Evolutionary conservation across 2,329 filamentous ascomycete genomes (phyloP), one percentile per base, ranked within the genome.

Genomic region (Penicillium sp.): DNA sequence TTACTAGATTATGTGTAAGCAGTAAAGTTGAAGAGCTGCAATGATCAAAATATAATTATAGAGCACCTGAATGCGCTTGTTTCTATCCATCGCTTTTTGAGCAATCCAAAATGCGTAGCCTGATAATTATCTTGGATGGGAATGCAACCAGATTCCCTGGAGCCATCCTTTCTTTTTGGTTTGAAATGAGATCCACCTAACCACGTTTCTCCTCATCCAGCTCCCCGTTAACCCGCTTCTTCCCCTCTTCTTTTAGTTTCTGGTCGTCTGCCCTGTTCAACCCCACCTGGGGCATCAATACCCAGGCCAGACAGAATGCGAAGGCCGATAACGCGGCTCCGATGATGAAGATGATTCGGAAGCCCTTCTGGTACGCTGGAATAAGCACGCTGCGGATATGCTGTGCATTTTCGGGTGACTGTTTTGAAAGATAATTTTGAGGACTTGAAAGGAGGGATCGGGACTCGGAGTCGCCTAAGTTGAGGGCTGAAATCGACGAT

Each of bases 281-380:
- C 4, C 44, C 48, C 16, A 73, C 57, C 50, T 77, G 74, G 11
- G 75, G 74, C 65, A 77, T 75, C 18, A 77, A 57, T 16, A 59
- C 62, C 23, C 62, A 48, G 9, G 72, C 67, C 24, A 77, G 40
- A 11, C 70, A 47, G 29, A 73, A 72, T 0, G 74, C 72, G 1
- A 73, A 19, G 0, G 68, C 68, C 2, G 75, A 69, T 26, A 78
- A 56, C 3, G 63, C 61, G 1, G 75, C 72, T 2, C 70, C 69
- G 10, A 76, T 64, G 3, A 75, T 55, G 53, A 78, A 78, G 5
- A 78, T 71, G 24, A 73, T 71, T 10, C 68, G 65, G 55, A 78
- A 77, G 0, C 72, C 75, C 9, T 64, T 61, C 28, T 67, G 63
- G 52, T 78, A 78, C 0, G 71, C 73, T 1, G 68, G 61, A 18